phyloP scores from a whole-genome alignment of 768 basidiomycete species.

The Amanita molliuscula region DNA sequence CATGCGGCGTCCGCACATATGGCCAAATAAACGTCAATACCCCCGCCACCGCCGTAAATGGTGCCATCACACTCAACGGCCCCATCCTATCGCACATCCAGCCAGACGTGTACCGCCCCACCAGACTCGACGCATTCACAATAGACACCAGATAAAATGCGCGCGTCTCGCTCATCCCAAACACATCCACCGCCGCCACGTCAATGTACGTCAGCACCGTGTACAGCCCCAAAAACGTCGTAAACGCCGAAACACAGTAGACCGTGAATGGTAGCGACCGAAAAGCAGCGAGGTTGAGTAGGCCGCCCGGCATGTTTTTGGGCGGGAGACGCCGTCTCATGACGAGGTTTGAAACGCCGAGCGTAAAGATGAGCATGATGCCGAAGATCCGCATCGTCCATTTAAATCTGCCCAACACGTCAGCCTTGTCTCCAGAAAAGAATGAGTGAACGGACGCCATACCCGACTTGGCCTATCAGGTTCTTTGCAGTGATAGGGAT shows the following conservation, averaged over 20 bases:
- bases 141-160: constrained; percentile 59
- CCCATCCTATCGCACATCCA: constrained; percentile 47
- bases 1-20: constrained; percentile 31
- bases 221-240: constrained; percentile 60
- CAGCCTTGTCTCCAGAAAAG: not conserved
- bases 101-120: constrained; percentile 51
- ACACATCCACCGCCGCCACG: constrained; percentile 36
- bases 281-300: constrained; percentile 47
- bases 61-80: constrained; percentile 57
- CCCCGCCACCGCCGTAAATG: constrained; percentile 45
- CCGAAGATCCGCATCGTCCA: constrained; percentile 72
- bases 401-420: constrained; percentile 39
- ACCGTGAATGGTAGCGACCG: constrained; percentile 40
- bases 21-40: constrained; percentile 67
- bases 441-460: constrained; percentile 4
- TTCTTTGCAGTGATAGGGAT: constrained; percentile 54
- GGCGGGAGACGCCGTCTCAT: constrained; percentile 47
- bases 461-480: constrained; percentile 40
- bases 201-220: constrained; percentile 71
- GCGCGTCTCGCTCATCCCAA: constrained; percentile 38
- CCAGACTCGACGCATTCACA: constrained; percentile 53
- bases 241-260: constrained; percentile 47
- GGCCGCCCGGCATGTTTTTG: constrained; percentile 37
- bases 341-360: constrained; percentile 44
- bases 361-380: constrained; percentile 42